These are phyloP conservation scores for Solanum chmielewskii DNA, from an alignment of 257 asterid genomes.

Conservation along the genomic window DNA sequence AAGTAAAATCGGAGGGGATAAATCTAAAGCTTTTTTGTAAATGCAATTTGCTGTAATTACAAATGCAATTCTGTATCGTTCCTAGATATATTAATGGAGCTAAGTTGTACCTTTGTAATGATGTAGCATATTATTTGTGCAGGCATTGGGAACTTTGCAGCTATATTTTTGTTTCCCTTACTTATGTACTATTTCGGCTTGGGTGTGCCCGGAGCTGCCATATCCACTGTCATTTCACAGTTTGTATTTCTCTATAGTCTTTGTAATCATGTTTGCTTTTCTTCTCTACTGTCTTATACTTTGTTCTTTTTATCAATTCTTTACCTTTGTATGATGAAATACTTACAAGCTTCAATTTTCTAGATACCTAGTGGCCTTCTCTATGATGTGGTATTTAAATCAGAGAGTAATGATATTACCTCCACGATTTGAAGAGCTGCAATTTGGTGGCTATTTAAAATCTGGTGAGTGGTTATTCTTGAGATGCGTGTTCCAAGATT, in stretches of 20 bases:
- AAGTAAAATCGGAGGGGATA: background rate
- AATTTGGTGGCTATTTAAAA: constrained; percentile 74
- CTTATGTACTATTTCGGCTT: constrained; percentile 47
- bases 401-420: constrained; percentile 62
- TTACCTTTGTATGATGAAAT: background rate
- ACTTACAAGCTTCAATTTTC: background rate
- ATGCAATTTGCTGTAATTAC: background rate
- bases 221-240: constrained; percentile 89
- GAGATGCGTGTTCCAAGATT: background rate
- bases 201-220: constrained; percentile 97
- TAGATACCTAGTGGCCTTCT: constrained; percentile 63
- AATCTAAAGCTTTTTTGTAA: background rate
- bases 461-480: constrained; percentile 44
- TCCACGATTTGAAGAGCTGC: constrained; percentile 67
- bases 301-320: background rate
- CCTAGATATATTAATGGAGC: background rate
- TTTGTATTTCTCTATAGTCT: constrained; percentile 21
- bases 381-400: constrained; percentile 67
- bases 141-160: constrained; percentile 79
- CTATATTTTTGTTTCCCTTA: constrained; percentile 69
- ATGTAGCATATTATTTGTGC: constrained; percentile 12
- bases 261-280: background rate
- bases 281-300: background rate
- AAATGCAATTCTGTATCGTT: background rate
- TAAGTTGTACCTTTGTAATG: background rate